Evolutionary conservation across 2,329 filamentous ascomycete genomes (phyloP).

Genomic region (Aureobasidium sp.): DNA sequence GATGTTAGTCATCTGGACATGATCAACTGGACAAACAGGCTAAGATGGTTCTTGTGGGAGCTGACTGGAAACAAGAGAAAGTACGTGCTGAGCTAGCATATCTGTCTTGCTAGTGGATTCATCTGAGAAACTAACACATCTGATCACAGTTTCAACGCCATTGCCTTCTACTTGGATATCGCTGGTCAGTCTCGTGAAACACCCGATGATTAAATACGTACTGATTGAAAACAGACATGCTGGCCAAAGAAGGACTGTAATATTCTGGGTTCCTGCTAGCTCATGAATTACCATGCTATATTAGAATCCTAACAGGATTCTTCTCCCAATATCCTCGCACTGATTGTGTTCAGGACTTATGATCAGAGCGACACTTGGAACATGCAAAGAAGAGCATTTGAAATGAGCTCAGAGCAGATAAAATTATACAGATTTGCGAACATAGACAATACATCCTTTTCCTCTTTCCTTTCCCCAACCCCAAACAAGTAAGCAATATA

Average conservation of each 20-base stretch:
- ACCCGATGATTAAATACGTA: not conserved
- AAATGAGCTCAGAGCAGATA: not conserved
- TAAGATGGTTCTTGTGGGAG: slow-evolving; percentile 53
- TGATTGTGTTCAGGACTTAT: not conserved
- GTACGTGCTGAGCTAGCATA: slow-evolving; percentile 28
- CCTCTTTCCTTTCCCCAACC: no score
- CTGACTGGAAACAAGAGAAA: slow-evolving; percentile 50
- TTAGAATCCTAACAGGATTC: not conserved
- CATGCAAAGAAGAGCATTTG: not conserved
- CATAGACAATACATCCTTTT: not conserved
- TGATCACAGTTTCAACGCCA: slow-evolving; percentile 52
- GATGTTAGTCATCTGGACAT: slow-evolving; percentile 58
- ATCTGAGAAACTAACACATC: slow-evolving; percentile 15
- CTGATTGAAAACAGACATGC: slow-evolving; percentile 34
- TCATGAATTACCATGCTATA: not conserved
- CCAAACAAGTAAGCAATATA: not conserved
- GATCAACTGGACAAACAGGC: slow-evolving; percentile 60
- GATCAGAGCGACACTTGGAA: not conserved
- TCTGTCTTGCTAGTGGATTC: no score
- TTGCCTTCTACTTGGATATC: slow-evolving; percentile 58
- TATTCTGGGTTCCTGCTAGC: not conserved
- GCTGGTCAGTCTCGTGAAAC: slow-evolving; percentile 42
- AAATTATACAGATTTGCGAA: not conserved
- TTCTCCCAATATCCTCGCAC: not conserved
- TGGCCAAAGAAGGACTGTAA: slow-evolving; percentile 29